Percentiles rank a stretch among this genome's conserved stretches.
These are phyloP conservation scores for Euphorbia lathyris DNA, from an alignment of 345 rosid species.

Conservation along the genomic window DNA sequence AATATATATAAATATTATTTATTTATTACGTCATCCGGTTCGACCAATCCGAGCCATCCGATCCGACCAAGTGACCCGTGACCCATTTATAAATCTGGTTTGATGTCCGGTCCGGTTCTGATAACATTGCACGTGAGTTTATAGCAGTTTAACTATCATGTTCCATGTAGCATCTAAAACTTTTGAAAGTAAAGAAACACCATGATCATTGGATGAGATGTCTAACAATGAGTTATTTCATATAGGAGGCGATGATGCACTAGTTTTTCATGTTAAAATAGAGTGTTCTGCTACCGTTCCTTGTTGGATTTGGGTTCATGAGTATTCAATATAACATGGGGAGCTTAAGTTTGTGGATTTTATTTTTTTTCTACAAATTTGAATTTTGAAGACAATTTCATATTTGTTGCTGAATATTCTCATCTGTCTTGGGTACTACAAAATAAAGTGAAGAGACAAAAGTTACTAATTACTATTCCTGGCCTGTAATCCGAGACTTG, in stretches of 20 bases:
- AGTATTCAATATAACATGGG: neutral
- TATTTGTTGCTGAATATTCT: neutral
- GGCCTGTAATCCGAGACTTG: neutral
- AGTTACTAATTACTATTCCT: neutral
- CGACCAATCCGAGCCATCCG: too few relatives aligned
- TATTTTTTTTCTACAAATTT: neutral
- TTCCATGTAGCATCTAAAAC: neutral
- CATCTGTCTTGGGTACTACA: neutral
- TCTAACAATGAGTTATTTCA: neutral
- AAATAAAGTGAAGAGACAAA: neutral
- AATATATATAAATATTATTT: too few relatives aligned
- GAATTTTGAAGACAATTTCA: neutral
- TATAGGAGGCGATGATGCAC: neutral
- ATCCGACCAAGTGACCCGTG: too few relatives aligned
- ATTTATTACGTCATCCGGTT: too few relatives aligned
- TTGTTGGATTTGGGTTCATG: neutral
- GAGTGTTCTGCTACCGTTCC: neutral
- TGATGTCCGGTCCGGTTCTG: too few relatives aligned
- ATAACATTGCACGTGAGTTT: too few relatives aligned
- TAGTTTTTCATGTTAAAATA: neutral
- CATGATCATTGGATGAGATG: neutral
- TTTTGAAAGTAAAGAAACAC: neutral
- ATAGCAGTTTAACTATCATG: neutral
- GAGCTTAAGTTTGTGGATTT: neutral
- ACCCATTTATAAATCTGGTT: too few relatives aligned